phyloP scores from a whole-genome alignment of 805 yeast genomes.

The Teunomyces lycoperdinae region DNA sequence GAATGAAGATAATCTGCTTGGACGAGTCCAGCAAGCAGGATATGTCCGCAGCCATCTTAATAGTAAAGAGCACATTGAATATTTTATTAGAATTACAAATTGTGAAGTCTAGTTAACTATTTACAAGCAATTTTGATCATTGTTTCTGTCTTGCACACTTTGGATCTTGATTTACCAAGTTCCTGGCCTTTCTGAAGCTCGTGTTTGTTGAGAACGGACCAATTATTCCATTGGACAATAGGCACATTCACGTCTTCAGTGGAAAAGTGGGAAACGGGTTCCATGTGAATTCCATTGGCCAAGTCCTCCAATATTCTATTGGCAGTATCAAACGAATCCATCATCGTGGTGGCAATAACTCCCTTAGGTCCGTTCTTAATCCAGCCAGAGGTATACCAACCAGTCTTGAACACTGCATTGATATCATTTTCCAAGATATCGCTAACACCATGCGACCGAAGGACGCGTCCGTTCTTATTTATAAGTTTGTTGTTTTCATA shows the following conservation, averaged over 20 bases:
- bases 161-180: conserved; percentile 55
- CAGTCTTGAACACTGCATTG: conserved; percentile 28
- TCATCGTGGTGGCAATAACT: conserved; percentile 87
- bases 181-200: conserved; percentile 51
- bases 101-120: conserved; percentile 15
- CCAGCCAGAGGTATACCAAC: conserved; percentile 89
- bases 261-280: conserved; percentile 8
- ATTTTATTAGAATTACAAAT: conserved; percentile 29
- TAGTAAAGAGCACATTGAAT: conserved; percentile 30
- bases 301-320: conserved; percentile 60
- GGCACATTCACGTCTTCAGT: not conserved
- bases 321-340: conserved; percentile 76
- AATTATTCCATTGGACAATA: conserved; percentile 60
- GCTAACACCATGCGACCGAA: conserved; percentile 7
- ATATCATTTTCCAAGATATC: conserved; percentile 13
- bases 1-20: not conserved
- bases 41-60: conserved; percentile 9
- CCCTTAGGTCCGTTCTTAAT: conserved; percentile 83
- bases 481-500: conserved; percentile 30
- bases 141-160: conserved; percentile 45
- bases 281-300: conserved; percentile 23
- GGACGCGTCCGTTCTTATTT: conserved; percentile 35
- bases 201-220: conserved; percentile 54
- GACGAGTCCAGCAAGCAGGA: not conserved
- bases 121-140: conserved; percentile 43